These are phyloP conservation scores for Lanmaoa rubissima DNA, from an alignment of 768 basidiomycete species.

Conservation along the genomic window DNA sequence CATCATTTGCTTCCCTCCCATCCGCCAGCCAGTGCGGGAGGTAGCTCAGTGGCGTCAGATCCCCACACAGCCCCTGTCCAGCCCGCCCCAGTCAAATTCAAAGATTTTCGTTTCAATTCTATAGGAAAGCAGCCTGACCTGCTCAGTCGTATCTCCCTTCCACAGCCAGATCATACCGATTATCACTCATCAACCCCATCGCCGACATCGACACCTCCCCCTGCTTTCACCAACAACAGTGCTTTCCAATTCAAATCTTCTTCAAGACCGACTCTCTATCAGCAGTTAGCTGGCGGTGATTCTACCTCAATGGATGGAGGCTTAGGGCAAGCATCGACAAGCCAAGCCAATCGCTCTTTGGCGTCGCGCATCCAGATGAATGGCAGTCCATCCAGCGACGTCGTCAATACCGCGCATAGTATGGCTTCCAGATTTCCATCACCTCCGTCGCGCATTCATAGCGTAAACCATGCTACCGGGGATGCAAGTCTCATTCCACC, in stretches of 20 bases:
- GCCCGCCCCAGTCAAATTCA: conserved; percentile 25
- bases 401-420: neutral
- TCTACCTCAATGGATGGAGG: neutral
- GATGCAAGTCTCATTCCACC: conserved; percentile 29
- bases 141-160: conserved; percentile 47
- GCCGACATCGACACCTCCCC: conserved; percentile 8
- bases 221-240: neutral
- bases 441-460: neutral
- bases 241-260: conserved; percentile 5
- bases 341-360: conserved; percentile 16
- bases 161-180: conserved; percentile 23
- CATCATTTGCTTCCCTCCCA: conserved; percentile 24
- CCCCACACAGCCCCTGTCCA: conserved; percentile 15
- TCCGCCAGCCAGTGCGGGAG: neutral
- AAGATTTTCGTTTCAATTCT: conserved; percentile 46
- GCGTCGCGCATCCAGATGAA: conserved; percentile 27
- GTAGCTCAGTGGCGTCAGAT: neutral
- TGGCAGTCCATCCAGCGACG: neutral
- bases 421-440: neutral
- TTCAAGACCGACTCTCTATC: conserved; percentile 21
- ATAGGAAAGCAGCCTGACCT: conserved; percentile 57
- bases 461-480: neutral
- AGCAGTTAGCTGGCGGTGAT: conserved; percentile 18
- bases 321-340: neutral
- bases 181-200: conserved; percentile 32